phyloP scores from a whole-genome alignment of 176 grass and related monocot species.

The Avena eriantha region DNA sequence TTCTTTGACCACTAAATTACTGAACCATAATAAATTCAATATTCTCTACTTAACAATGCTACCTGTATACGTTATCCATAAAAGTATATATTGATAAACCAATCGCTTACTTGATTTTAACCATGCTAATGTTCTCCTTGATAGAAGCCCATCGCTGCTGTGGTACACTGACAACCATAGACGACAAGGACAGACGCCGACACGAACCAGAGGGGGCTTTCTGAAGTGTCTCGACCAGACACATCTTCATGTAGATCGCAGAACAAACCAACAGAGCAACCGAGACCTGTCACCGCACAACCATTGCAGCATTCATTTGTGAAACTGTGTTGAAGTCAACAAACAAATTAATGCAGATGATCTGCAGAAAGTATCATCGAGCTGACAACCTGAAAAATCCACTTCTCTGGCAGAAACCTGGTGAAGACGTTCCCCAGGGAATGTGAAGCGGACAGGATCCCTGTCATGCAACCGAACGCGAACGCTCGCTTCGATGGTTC shows the following conservation, averaged over 20 bases:
- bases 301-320: not conserved
- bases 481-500: constrained; percentile 63
- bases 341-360: constrained; percentile 6
- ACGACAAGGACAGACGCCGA: constrained; percentile 45
- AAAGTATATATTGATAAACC: not conserved
- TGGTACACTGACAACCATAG: constrained; percentile 50
- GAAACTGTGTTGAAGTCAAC: not conserved
- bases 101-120: constrained; percentile 53
- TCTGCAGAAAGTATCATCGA: not conserved
- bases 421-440: constrained; percentile 68
- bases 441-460: constrained; percentile 77
- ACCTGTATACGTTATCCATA: not conserved
- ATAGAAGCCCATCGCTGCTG: constrained; percentile 63
- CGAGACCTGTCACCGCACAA: constrained; percentile 56
- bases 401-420: constrained; percentile 69
- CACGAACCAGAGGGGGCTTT: constrained; percentile 36
- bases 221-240: constrained; percentile 70
- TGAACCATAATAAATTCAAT: not conserved
- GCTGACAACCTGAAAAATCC: constrained; percentile 76
- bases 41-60: not conserved
- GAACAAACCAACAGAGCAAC: constrained; percentile 61
- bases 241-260: constrained; percentile 80
- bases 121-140: constrained; percentile 58
- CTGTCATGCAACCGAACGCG: constrained; percentile 75
- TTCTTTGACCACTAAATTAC: not conserved